Evolutionary conservation across 2,329 filamentous ascomycete genomes (phyloP).

Genomic region (Macrophomina pseudophaseolina): DNA sequence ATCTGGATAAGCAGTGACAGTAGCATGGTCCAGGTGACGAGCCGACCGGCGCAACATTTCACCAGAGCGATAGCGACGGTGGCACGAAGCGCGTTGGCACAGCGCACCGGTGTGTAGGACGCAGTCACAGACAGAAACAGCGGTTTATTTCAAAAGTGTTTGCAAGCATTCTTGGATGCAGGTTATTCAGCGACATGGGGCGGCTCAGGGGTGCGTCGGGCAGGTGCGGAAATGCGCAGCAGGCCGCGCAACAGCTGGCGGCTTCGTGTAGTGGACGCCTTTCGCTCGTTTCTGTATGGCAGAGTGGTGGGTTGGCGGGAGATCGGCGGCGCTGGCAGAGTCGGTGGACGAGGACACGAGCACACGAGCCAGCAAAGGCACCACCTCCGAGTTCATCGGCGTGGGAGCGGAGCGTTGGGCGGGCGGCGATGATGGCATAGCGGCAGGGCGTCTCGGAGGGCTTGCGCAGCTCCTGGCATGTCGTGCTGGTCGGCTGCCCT

Average conservation of each 20-base stretch:
- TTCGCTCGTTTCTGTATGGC: background rate
- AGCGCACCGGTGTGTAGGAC: background rate
- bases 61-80: background rate
- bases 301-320: conserved; percentile 1
- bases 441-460: conserved; percentile 1
- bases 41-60: conserved; percentile 10
- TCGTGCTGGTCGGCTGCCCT: background rate
- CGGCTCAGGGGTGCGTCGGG: conserved; percentile 7
- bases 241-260: background rate
- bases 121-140: conserved; percentile 16
- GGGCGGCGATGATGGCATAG: conserved; percentile 20
- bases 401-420: background rate
- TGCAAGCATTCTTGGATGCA: conserved; percentile 13
- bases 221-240: conserved; percentile 7
- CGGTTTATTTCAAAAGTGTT: conserved; percentile 4
- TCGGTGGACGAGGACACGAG: conserved; percentile 1
- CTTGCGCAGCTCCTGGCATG: conserved; percentile 22
- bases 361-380: conserved; percentile 11
- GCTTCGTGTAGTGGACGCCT: background rate
- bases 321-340: conserved; percentile 15
- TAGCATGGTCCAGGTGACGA: conserved; percentile 3
- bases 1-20: background rate
- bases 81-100: conserved; percentile 3
- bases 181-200: conserved; percentile 13
- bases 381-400: background rate